A percentile compares a stretch with the other conserved stretches of the same genome.
Conservation (phyloP, 768 basidiomycete genomes). For the Hysterangium stoloniferum region DNA sequence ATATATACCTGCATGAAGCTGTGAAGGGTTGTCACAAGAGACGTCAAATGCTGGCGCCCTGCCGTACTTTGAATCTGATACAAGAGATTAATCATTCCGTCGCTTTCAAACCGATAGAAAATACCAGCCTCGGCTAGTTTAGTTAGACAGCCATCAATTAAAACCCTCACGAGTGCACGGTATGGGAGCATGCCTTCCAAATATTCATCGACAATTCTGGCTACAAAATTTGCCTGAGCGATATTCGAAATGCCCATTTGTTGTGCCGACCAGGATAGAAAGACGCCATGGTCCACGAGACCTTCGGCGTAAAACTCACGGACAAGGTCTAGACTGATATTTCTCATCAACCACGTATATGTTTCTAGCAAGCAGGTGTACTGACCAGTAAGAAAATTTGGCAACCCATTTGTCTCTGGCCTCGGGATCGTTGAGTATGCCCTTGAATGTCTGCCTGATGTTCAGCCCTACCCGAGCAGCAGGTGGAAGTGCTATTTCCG, state of each 20-base stretch:
- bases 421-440: slow-evolving; percentile 65
- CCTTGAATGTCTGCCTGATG: slow-evolving; percentile 80
- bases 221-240: slow-evolving; percentile 73
- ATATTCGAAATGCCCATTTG: slow-evolving; percentile 73
- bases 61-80: slow-evolving; percentile 46
- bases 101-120: slow-evolving; percentile 1
- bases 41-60: slow-evolving; percentile 46
- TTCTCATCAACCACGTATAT: slow-evolving; percentile 5
- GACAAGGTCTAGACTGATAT: slow-evolving; percentile 54
- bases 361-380: neutral
- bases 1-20: slow-evolving; percentile 50
- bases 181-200: slow-evolving; percentile 57
- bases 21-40: slow-evolving; percentile 46
- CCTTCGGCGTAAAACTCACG: slow-evolving; percentile 75
- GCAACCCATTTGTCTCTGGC: slow-evolving; percentile 69
- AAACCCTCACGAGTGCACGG: slow-evolving; percentile 61
- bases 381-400: slow-evolving; percentile 71
- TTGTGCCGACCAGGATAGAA: slow-evolving; percentile 72
- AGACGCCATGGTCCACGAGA: slow-evolving; percentile 69
- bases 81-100: no score
- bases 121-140: slow-evolving; percentile 52
- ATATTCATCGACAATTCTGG: slow-evolving; percentile 73
- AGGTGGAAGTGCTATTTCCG: slow-evolving; percentile 71
- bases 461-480: slow-evolving; percentile 69
- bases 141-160: slow-evolving; percentile 61